These are phyloP conservation scores for Apiospora kogelbergensis DNA, from an alignment of 2,329 filamentous ascomycete species.

Conservation along the genomic window DNA sequence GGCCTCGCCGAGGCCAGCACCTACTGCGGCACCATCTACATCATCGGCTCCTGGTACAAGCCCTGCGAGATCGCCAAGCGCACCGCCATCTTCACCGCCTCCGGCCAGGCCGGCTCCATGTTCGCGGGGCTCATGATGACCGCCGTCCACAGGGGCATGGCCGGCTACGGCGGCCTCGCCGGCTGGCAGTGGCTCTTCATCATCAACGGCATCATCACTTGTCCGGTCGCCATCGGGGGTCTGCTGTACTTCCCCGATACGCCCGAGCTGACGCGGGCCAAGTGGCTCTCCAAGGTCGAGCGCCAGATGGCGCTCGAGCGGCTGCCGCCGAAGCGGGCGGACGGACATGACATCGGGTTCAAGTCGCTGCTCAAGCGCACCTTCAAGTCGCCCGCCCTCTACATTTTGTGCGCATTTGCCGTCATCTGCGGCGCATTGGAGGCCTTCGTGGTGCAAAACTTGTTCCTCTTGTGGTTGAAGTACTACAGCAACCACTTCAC, in stretches of 20 bases:
- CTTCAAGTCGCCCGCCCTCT: slow-evolving; percentile 28
- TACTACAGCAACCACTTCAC: slow-evolving; percentile 17
- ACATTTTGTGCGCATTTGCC: slow-evolving; percentile 39
- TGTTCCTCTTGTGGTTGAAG: slow-evolving; percentile 13
- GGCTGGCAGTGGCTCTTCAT: slow-evolving; percentile 44
- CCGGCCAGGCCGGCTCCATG: slow-evolving; percentile 52
- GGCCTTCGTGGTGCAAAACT: slow-evolving; percentile 26
- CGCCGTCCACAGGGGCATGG: slow-evolving; percentile 35
- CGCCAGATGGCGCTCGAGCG: slow-evolving; percentile 26
- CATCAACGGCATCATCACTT: slow-evolving; percentile 47
- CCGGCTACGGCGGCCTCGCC: slow-evolving; percentile 41
- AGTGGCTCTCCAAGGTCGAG: slow-evolving; percentile 34
- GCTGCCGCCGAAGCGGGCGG: slow-evolving; percentile 30
- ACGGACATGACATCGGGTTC: slow-evolving; percentile 34
- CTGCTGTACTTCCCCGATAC: slow-evolving; percentile 43
- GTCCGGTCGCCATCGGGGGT: slow-evolving; percentile 48
- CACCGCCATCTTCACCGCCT: slow-evolving; percentile 52
- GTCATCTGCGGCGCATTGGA: slow-evolving; percentile 35
- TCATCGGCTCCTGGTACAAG: slow-evolving; percentile 55
- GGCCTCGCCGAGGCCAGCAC: slow-evolving; percentile 48
- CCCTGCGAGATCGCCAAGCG: slow-evolving; percentile 51
- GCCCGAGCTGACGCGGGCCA: slow-evolving; percentile 39
- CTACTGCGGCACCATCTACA: slow-evolving; percentile 49
- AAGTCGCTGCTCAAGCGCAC: slow-evolving; percentile 29
- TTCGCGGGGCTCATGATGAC: slow-evolving; percentile 57